Evolutionary conservation across 2,329 filamentous ascomycete species (phyloP).

Genomic region (Botrytis squamosa): DNA sequence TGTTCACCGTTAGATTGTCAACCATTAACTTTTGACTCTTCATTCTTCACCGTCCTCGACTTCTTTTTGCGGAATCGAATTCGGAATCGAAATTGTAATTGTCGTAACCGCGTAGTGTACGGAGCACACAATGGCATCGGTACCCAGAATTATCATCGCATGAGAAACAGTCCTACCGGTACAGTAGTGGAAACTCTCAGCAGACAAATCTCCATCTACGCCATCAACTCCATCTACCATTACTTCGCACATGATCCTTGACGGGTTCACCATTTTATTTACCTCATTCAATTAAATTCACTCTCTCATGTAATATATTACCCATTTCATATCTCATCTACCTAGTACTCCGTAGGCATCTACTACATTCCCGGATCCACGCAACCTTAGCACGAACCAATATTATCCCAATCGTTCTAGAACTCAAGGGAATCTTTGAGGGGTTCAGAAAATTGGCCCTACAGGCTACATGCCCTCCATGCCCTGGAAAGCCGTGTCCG

Average conservation of each 20-base stretch:
- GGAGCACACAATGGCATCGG: background rate
- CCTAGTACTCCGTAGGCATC: no score
- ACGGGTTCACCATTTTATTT: background rate
- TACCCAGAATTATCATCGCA: background rate
- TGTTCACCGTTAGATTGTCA: background rate
- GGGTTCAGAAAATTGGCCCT: background rate
- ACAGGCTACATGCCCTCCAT: background rate
- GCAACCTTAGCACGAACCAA: background rate
- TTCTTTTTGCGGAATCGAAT: no score
- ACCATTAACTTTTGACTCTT: background rate
- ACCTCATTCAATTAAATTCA: background rate
- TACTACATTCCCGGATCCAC: background rate
- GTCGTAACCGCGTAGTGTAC: background rate
- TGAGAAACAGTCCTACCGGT: background rate
- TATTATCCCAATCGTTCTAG: slow-evolving; percentile 2
- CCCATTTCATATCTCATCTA: background rate
- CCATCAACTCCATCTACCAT: background rate
- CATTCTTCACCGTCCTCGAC: background rate
- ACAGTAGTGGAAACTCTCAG: background rate
- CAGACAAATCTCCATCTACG: background rate
- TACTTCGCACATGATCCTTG: background rate
- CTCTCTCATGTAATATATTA: background rate
- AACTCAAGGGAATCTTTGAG: background rate
- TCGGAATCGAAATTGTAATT: background rate
- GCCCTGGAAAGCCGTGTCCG: background rate